Conservation (phyloP, 2,329 filamentous ascomycete genomes). For the Pseudogymnoascus sp. region DNA sequence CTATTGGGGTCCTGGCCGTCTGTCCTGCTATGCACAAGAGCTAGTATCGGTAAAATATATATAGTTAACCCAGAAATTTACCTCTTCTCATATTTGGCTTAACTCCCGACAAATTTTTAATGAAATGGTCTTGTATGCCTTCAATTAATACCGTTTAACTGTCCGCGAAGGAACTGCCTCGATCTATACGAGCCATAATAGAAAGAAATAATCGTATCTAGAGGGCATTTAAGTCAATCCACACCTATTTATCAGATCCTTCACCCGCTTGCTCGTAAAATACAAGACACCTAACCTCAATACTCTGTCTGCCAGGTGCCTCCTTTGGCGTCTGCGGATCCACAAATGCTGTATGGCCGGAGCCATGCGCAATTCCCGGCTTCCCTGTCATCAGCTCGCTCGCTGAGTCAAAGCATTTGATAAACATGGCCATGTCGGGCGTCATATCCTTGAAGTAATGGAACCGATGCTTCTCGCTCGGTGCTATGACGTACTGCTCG, state of each 20-base stretch:
- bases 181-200: not conserved
- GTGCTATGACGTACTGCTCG: conserved; percentile 53
- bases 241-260: not conserved
- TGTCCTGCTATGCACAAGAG: not conserved
- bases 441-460: conserved; percentile 55
- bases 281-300: conserved; percentile 75
- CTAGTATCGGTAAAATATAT: not conserved
- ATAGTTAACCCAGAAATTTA: not conserved
- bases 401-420: conserved; percentile 68
- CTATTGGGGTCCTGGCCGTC: not conserved
- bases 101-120: too few relatives aligned
- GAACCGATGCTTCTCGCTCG: conserved; percentile 60
- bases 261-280: conserved; percentile 36
- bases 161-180: not conserved
- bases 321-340: conserved; percentile 62
- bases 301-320: conserved; percentile 69
- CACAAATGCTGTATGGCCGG: conserved; percentile 67
- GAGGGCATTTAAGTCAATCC: not conserved
- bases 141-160: not conserved
- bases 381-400: conserved; percentile 35
- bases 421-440: conserved; percentile 63
- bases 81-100: too few relatives aligned
- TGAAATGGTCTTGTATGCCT: too few relatives aligned
- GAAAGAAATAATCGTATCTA: not conserved
- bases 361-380: conserved; percentile 28